These are phyloP conservation scores for Trichoderma harzianum DNA, from an alignment of 2,329 filamentous ascomycete genomes.

Conservation along the genomic window DNA sequence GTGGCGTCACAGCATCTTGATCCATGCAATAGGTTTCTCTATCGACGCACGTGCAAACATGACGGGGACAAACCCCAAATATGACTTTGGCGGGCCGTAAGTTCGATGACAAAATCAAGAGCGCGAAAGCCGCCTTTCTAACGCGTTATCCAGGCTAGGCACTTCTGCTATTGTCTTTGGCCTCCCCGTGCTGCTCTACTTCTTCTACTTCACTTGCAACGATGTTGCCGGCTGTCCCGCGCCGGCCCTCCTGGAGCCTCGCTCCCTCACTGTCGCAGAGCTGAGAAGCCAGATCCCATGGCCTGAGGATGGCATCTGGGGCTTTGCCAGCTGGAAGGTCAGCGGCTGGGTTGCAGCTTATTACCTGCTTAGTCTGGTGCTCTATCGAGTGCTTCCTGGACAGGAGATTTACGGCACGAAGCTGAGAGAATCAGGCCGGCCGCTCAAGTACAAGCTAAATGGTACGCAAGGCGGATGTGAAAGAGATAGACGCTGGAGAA, in stretches of 20 bases:
- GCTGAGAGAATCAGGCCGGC: conserved; percentile 61
- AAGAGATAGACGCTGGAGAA: no score
- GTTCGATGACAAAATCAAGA: conserved; percentile 13
- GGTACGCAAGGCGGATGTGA: conserved; percentile 36
- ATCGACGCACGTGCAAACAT: neutral
- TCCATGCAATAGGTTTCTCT: neutral
- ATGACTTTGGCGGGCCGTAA: conserved; percentile 36
- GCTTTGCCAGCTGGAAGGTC: conserved; percentile 63
- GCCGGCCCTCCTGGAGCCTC: conserved; percentile 68
- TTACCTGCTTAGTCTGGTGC: conserved; percentile 67
- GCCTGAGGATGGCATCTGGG: conserved; percentile 63
- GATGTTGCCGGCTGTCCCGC: conserved; percentile 83
- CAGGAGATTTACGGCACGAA: conserved; percentile 64
- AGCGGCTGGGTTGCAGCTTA: conserved; percentile 68
- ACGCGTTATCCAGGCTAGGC: conserved; percentile 53
- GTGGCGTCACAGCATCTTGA: neutral
- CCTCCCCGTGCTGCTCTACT: conserved; percentile 70
- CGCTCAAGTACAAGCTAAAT: conserved; percentile 76
- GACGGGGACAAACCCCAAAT: conserved; percentile 18
- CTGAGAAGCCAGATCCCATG: conserved; percentile 75
- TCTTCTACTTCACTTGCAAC: conserved; percentile 78
- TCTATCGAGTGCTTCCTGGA: conserved; percentile 72
- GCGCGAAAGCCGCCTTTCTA: neutral
- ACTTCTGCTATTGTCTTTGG: conserved; percentile 71
- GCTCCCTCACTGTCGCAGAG: conserved; percentile 61